Base-by-base conservation (phyloP, 495 filamentous ascomycete genomes). In the Schizothecium vesticola region DNA sequence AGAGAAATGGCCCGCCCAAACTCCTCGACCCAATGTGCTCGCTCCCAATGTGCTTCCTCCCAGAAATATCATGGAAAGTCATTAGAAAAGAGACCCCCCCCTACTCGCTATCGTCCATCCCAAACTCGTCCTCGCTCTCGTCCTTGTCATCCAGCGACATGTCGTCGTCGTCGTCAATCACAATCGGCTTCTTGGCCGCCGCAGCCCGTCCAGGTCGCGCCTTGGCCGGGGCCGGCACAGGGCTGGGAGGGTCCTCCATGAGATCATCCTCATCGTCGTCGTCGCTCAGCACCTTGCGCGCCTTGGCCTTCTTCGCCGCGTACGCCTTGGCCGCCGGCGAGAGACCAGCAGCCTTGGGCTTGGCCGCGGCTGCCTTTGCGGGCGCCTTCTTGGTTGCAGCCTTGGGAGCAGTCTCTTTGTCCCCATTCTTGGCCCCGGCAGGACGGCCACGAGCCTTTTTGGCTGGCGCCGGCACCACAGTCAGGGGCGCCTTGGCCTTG, bases 301-400 rank as follows among this genome's bases (percentile, higher is more conserved):
- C 73, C 77, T 90, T 90, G 33, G 84, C 83, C 67, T 82, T 80
- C 80, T 91, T 93, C 2, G 88, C 86, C 19, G 90, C 91, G 75
- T 95, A 94, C 0, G 89, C 90, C 76, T 94, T 95, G 13, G 91
- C 92, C 7, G 90, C 91, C 0, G 92, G 91, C 12, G 90, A 92
- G 19, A 92, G 80, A 51, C 33, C 25, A 9, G 77, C 73, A 23
- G 81, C 76, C 71, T 89, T 89, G 6, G 77, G 67, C 60, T 79
- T 71, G 12, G 66, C 22, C 9, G 63, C 57, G 8, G 43, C 69
- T 11, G 67, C 51, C 56, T 68, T 73, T 12, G 70, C 64, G 23
- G 67, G 68, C n/a, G 69, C 70, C 62, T 72, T 73, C 71, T 83
- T 85, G 66, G 73, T 73, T 1, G 75, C 64, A 1, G 72, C 72